Evolutionary conservation across 257 asterid genomes (phyloP), one percentile per base, ranked within the genome.

Genomic region (Hygrophila difformis): DNA sequence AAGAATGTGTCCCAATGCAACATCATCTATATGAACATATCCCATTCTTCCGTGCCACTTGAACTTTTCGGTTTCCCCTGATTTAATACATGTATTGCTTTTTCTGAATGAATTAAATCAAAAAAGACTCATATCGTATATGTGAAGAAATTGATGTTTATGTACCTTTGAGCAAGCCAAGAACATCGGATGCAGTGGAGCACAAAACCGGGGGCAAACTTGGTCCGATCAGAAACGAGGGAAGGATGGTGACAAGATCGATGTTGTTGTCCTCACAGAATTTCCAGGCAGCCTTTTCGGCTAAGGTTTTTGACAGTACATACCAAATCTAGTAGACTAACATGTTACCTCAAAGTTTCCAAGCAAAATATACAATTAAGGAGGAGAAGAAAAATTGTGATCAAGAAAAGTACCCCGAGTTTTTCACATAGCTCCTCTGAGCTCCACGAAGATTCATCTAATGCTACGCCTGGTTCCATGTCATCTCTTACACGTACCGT

Each of bases 231-330:
- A 88, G 78, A 46, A 84, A 88, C 0, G 97, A 54, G 14, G 97
- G 95, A 16, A 77, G 69, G 15, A 84, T 48, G 0, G 93, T 75
- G 12, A 88, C 85, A 53, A 89, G 63, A 67, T 82, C 72, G 0
- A 89, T 71, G 10, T 64, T 44, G 66, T 85, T 75, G 3, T 76
- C 72, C 37, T 64, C 42, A 22, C 94, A 75, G 75, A 79, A 89
- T 53, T 77, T 68, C 96, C 96, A 85, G 1, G 98, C 98, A 13
- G 94, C 93, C 55, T 43, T 89, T 74, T 89, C 98, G 0, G 98
- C 98, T 12, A 67, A 64, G 2, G 86, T 82, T 73, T 89, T 89
- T 9, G 98, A 89, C 44, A 89, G 8, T 2, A 56, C 81, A 39
- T 89, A 89, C 96, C 98, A 89, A 14, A 77, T 51, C 97, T 77